Percentiles rank a stretch among this genome's conserved stretches.
Evolutionary conservation across 495 filamentous ascomycete genomes (phyloP).

Genomic region (Hypoxylon crocopeplum): DNA sequence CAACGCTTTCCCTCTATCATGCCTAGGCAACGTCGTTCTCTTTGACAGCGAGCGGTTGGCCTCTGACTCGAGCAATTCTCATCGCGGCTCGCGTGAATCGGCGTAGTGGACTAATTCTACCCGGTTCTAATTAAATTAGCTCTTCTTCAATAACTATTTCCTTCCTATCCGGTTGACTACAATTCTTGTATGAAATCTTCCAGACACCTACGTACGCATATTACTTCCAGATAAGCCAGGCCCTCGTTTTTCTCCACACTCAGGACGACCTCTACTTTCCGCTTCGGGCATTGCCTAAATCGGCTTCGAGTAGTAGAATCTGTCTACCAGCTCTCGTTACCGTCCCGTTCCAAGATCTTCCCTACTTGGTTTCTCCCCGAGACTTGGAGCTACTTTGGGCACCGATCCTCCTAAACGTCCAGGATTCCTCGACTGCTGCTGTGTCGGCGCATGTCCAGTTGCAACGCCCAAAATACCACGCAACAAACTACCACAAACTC

Average conservation of each 20-base stretch:
- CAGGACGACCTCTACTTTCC: slow-evolving; percentile 44
- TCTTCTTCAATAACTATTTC: slow-evolving; percentile 17
- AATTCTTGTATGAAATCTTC: slow-evolving; percentile 31
- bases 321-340: slow-evolving; percentile 40
- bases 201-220: slow-evolving; percentile 34
- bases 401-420: slow-evolving; percentile 36
- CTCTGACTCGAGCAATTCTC: slow-evolving; percentile 17
- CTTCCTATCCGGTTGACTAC: slow-evolving; percentile 26
- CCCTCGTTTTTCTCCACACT: slow-evolving; percentile 42
- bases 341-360: slow-evolving; percentile 44
- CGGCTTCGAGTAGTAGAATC: slow-evolving; percentile 41
- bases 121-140: slow-evolving; percentile 14
- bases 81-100: slow-evolving; percentile 22
- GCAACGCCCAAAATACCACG: slow-evolving; percentile 45
- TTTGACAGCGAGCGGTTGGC: slow-evolving; percentile 34
- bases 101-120: slow-evolving; percentile 10
- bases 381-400: slow-evolving; percentile 34
- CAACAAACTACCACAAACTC: slow-evolving; percentile 36
- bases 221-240: slow-evolving; percentile 44
- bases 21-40: slow-evolving; percentile 25
- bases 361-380: slow-evolving; percentile 38
- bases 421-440: slow-evolving; percentile 39
- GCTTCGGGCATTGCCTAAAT: slow-evolving; percentile 48
- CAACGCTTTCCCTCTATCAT: slow-evolving; percentile 21
- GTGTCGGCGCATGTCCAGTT: slow-evolving; percentile 43